These are phyloP conservation scores for Drechmeria coniospora DNA, from an alignment of 2,329 filamentous ascomycete genomes.

Conservation along the genomic window DNA sequence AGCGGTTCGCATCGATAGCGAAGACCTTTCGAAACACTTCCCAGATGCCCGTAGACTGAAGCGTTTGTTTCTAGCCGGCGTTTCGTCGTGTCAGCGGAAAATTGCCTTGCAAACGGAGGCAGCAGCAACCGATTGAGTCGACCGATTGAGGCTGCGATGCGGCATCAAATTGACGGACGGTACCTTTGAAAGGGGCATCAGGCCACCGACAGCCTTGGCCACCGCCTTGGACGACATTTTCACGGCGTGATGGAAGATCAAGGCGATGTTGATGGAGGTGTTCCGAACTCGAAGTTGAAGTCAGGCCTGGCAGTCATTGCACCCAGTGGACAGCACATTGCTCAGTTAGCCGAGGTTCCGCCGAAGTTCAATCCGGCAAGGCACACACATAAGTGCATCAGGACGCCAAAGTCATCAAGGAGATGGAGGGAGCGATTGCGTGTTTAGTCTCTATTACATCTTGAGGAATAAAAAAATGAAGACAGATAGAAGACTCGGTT, in stretches of 20 bases:
- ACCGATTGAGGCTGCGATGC: neutral
- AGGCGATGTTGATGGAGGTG: conserved; percentile 5
- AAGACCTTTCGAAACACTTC: conserved; percentile 64
- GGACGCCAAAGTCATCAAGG: too few relatives aligned
- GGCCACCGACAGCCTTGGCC: conserved; percentile 37
- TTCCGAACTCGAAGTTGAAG: conserved; percentile 4
- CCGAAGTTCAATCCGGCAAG: too few relatives aligned
- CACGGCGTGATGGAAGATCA: conserved; percentile 11
- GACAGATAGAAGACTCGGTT: too few relatives aligned
- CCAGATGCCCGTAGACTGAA: conserved; percentile 83
- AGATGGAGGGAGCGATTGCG: too few relatives aligned
- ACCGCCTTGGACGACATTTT: conserved; percentile 47
- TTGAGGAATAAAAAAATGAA: too few relatives aligned
- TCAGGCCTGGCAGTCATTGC: too few relatives aligned
- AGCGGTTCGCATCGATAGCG: conserved; percentile 74
- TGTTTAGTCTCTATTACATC: too few relatives aligned
- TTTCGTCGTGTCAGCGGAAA: conserved; percentile 8
- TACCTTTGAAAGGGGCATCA: conserved; percentile 45
- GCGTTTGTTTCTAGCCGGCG: conserved; percentile 70
- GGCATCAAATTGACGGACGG: neutral
- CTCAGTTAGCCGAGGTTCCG: too few relatives aligned
- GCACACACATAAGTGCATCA: too few relatives aligned
- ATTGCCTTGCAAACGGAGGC: too few relatives aligned
- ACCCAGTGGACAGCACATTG: too few relatives aligned
- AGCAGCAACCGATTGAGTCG: too few relatives aligned